Conservation (phyloP, 441 rosid species). For the Heliophila coronopifolia region DNA sequence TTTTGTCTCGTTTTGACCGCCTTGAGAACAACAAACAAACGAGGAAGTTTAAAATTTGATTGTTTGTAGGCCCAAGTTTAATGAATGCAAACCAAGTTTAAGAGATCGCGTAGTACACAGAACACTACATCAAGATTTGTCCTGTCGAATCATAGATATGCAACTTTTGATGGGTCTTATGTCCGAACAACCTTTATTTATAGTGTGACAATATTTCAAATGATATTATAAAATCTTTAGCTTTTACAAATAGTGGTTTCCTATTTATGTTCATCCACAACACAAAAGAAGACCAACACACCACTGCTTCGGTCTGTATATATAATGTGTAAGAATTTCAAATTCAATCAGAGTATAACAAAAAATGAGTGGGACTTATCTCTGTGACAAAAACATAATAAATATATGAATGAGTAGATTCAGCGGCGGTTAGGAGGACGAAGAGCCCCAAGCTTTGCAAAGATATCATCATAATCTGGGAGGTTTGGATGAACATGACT, state of each 20-base stretch:
- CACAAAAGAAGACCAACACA: slow-evolving; percentile 3
- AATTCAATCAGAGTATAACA: slow-evolving; percentile 11
- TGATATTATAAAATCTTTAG: slow-evolving; percentile 4
- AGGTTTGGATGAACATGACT: slow-evolving; percentile 95
- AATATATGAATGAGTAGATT: slow-evolving; percentile 20
- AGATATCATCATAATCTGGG: slow-evolving; percentile 62
- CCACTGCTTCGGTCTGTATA: slow-evolving; percentile 10
- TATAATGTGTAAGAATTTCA: slow-evolving; percentile 13
- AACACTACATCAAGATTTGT: too few species aligned
- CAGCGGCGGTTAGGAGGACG: slow-evolving; percentile 42
- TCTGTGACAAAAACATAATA: slow-evolving; percentile 17
- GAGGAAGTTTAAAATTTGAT: too few species aligned
- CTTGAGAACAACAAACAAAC: too few species aligned
- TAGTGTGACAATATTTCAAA: neutral
- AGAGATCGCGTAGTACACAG: too few species aligned
- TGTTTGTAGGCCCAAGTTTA: too few species aligned
- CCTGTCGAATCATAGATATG: too few species aligned
- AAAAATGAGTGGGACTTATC: slow-evolving; percentile 8
- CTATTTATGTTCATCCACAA: slow-evolving; percentile 1
- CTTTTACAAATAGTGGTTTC: slow-evolving; percentile 2
- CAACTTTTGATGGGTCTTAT: too few species aligned
- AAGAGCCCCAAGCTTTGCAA: slow-evolving; percentile 50
- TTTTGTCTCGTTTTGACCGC: too few species aligned
- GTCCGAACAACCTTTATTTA: too few species aligned
- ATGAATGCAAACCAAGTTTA: too few species aligned